Evolutionary conservation across 1,284 basidiomycete species (phyloP).

Genomic region (Ganoderma boninense): DNA sequence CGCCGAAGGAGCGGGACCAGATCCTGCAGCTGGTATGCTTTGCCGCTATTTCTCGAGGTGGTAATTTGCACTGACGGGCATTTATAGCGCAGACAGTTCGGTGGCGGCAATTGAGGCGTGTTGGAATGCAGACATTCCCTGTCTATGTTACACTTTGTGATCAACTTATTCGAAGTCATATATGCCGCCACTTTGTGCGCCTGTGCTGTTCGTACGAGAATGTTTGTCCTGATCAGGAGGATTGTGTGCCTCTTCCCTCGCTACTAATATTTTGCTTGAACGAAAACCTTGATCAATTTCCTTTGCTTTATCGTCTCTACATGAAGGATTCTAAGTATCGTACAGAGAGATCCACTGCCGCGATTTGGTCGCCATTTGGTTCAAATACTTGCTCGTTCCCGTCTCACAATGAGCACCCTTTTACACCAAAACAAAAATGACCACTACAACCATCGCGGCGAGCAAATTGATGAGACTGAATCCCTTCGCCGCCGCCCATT

Average conservation of each 20-base stretch:
- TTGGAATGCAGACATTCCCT: neutral
- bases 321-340: neutral
- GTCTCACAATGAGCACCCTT: neutral
- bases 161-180: constrained; percentile 5
- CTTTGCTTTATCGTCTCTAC: neutral
- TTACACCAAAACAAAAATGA: neutral
- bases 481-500: neutral
- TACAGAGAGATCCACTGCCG: neutral
- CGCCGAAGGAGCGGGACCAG: constrained; percentile 84
- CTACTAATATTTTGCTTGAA: neutral
- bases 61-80: neutral
- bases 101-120: constrained; percentile 8
- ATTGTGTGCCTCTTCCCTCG: neutral
- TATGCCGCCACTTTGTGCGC: neutral
- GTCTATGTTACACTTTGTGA: constrained; percentile 1
- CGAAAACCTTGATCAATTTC: neutral
- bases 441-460: neutral
- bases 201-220: neutral
- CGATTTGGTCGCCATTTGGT: neutral
- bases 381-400: neutral
- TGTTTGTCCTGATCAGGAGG: neutral
- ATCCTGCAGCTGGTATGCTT: constrained; percentile 83
- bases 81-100: constrained; percentile 24
- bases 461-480: neutral
- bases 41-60: neutral